These are phyloP conservation scores for Phaeophleospora eucalypticola DNA, from an alignment of 2,329 filamentous ascomycete species.

Conservation along the genomic window DNA sequence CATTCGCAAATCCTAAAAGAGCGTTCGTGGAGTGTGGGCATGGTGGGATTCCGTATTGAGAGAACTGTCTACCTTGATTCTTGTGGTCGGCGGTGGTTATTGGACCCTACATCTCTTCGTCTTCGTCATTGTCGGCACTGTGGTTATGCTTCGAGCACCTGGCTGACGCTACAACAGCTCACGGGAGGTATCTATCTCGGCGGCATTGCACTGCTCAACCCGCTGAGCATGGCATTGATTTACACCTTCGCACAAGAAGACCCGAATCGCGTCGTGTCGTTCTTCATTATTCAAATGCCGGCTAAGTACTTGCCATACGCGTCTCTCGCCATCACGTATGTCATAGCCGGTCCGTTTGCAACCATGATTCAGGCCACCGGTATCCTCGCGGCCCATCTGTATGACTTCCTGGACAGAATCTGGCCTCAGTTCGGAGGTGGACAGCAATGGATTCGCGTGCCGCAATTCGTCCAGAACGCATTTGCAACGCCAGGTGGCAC, in stretches of 20 bases:
- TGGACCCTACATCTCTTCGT: constrained; percentile 58
- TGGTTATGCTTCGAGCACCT: constrained; percentile 3
- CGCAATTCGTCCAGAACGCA: constrained; percentile 64
- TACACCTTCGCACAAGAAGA: constrained; percentile 88
- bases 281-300: constrained; percentile 79
- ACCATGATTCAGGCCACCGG: constrained; percentile 67
- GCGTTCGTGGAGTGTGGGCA: constrained; percentile 46
- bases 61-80: constrained; percentile 53
- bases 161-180: constrained; percentile 28
- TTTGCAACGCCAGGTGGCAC: constrained; percentile 50
- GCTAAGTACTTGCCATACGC: constrained; percentile 76
- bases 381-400: constrained; percentile 81
- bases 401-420: constrained; percentile 81
- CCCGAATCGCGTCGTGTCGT: constrained; percentile 67
- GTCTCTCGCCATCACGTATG: constrained; percentile 69
- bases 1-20: constrained; percentile 48
- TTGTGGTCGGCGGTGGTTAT: constrained; percentile 53
- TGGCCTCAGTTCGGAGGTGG: constrained; percentile 89
- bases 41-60: constrained; percentile 52
- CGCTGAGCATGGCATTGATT: constrained; percentile 71
- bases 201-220: constrained; percentile 47
- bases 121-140: constrained; percentile 3
- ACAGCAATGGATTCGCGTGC: constrained; percentile 69
- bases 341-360: constrained; percentile 57
- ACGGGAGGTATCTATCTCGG: constrained; percentile 47